These are phyloP conservation scores for Fusarium palustre DNA, from an alignment of 2,329 filamentous ascomycete species.

Conservation along the genomic window DNA sequence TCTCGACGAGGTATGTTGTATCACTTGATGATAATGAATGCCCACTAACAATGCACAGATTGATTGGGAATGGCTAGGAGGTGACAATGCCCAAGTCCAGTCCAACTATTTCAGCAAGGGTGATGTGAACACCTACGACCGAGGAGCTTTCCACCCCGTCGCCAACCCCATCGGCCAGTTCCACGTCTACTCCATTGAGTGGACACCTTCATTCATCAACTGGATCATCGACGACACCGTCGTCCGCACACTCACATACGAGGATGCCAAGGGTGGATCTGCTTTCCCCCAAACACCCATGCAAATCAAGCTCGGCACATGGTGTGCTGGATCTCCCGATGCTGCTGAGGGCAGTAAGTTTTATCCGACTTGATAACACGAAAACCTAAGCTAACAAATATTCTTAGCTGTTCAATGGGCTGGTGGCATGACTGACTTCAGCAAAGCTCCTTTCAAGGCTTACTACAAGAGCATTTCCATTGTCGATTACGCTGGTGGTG, in stretches of 20 bases:
- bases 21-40: accelerated
- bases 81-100: slow-evolving; percentile 75
- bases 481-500: slow-evolving; percentile 58
- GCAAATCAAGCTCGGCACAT: slow-evolving; percentile 76
- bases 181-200: slow-evolving; percentile 76
- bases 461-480: slow-evolving; percentile 60
- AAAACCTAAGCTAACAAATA: not conserved
- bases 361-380: not conserved
- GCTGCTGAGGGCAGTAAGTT: slow-evolving; percentile 70
- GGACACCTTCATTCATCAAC: slow-evolving; percentile 70
- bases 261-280: slow-evolving; percentile 67
- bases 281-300: slow-evolving; percentile 79
- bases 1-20: slow-evolving; percentile 65
- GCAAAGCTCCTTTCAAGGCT: slow-evolving; percentile 56
- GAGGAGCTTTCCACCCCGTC: slow-evolving; percentile 68
- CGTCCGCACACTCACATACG: slow-evolving; percentile 70
- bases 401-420: slow-evolving; percentile 69
- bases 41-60: slow-evolving; percentile 62
- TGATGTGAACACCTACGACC: slow-evolving; percentile 73
- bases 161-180: slow-evolving; percentile 59
- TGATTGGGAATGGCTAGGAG: slow-evolving; percentile 86
- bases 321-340: slow-evolving; percentile 67
- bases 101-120: slow-evolving; percentile 86
- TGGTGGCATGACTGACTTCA: slow-evolving; percentile 66
- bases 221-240: slow-evolving; percentile 73